Conservation (phyloP, 306 rosid species). For the Mimosa pudica region DNA sequence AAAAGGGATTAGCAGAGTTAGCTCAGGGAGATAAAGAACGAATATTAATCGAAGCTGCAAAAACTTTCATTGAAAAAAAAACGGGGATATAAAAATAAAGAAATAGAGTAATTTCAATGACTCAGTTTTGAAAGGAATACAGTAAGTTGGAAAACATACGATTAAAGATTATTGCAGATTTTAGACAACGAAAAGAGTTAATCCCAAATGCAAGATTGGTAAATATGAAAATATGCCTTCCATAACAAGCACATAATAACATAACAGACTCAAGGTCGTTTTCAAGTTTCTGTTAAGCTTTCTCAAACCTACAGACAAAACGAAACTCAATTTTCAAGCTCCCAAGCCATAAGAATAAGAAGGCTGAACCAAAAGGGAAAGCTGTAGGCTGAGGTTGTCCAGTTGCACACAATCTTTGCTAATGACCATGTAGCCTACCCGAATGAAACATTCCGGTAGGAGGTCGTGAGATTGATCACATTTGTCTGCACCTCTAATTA, state of each 20-base stretch:
- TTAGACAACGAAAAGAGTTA: background rate
- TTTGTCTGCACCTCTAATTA: too few relatives aligned
- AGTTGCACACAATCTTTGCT: background rate
- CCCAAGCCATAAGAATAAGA: constrained; percentile 2
- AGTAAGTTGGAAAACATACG: background rate
- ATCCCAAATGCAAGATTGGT: background rate
- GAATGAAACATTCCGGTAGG: too few relatives aligned
- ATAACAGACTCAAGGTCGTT: background rate
- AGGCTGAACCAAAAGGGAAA: background rate
- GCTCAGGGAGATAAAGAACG: background rate
- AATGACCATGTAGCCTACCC: too few relatives aligned
- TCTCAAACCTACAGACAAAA: background rate
- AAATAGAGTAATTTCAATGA: too few relatives aligned
- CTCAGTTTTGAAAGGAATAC: background rate
- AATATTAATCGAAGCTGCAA: background rate
- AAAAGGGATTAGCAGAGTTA: too few relatives aligned
- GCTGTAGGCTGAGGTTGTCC: background rate
- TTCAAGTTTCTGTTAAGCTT: background rate
- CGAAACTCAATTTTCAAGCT: background rate
- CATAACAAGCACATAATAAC: background rate
- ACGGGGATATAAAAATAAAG: too few relatives aligned
- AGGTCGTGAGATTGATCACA: too few relatives aligned
- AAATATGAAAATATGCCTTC: constrained; percentile 1
- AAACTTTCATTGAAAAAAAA: too few relatives aligned
- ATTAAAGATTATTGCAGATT: background rate